These are phyloP conservation scores for Diatrype stigma DNA, from an alignment of 2,329 filamentous ascomycete species.

Conservation along the genomic window DNA sequence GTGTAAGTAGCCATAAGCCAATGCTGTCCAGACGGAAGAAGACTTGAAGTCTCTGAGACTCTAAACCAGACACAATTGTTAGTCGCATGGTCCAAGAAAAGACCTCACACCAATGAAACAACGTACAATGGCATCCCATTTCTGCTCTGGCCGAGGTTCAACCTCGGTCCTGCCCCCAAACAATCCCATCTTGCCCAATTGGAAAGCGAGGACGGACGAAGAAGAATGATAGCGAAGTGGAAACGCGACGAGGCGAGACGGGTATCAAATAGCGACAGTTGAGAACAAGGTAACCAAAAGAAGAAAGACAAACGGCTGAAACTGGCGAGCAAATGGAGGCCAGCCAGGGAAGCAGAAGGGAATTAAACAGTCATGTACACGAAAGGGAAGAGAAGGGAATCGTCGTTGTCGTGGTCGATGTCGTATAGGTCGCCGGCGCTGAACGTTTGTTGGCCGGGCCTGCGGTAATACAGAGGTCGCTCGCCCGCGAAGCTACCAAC, in stretches of 20 bases:
- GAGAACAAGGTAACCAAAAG: not conserved
- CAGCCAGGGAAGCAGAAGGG: not conserved
- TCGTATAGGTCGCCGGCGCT: not conserved
- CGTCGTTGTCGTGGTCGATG: not conserved
- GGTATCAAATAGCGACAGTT: slow-evolving; percentile 16
- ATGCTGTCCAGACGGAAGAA: slow-evolving; percentile 67
- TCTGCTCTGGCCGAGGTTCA: slow-evolving; percentile 74
- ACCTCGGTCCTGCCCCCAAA: slow-evolving; percentile 56
- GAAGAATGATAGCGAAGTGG: slow-evolving; percentile 7
- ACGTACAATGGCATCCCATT: slow-evolving; percentile 90
- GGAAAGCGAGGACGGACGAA: slow-evolving; percentile 3
- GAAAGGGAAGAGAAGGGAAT: not conserved
- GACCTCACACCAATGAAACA: slow-evolving; percentile 3
- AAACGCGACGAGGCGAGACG: slow-evolving; percentile 12
- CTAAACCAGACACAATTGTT: slow-evolving; percentile 17
- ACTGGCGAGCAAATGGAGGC: not conserved
- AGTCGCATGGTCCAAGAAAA: not conserved
- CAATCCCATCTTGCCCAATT: slow-evolving; percentile 56
- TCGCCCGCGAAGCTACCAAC: not conserved
- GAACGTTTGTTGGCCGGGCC: not conserved
- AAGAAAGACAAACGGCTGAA: not conserved
- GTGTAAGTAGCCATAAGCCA: slow-evolving; percentile 85
- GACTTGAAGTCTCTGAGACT: slow-evolving; percentile 75
- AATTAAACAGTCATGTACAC: not conserved
- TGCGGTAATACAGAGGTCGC: not conserved